These are phyloP conservation scores for Toxicodendron radicans DNA, from an alignment of 345 rosid species.

Conservation along the genomic window DNA sequence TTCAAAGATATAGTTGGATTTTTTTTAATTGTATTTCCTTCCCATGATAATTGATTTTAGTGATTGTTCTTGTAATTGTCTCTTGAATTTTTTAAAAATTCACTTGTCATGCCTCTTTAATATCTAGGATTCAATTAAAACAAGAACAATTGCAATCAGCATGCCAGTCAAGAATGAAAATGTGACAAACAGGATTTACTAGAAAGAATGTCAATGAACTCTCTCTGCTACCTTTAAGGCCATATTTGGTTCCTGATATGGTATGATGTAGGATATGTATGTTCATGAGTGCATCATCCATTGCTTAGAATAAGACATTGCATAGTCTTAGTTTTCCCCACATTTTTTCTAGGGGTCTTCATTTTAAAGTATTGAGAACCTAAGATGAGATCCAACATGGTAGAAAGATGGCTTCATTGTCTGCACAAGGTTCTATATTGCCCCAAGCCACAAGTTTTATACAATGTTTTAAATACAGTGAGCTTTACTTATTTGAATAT, in stretches of 20 bases:
- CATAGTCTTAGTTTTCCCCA: background rate
- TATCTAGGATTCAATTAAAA: too few species aligned
- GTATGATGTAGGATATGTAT: background rate
- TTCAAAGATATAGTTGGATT: too few species aligned
- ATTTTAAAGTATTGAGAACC: background rate
- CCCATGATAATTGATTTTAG: too few species aligned
- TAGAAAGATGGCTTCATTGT: background rate
- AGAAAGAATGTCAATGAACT: background rate
- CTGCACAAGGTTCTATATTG: background rate
- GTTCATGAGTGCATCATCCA: background rate
- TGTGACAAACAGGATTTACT: background rate
- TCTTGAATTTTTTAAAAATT: too few species aligned
- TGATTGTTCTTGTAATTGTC: too few species aligned
- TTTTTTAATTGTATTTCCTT: too few species aligned
- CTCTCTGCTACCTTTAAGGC: background rate
- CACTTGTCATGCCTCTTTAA: too few species aligned
- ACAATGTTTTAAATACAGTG: background rate
- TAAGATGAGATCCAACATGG: background rate
- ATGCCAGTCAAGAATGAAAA: too few species aligned
- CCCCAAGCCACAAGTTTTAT: background rate
- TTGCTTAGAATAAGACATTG: background rate
- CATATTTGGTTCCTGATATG: background rate
- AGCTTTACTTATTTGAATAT: slow-evolving; percentile 1
- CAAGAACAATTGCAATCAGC: too few species aligned
- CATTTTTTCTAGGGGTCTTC: background rate